These are phyloP conservation scores for Malassezia caprae DNA, from an alignment of 1,284 basidiomycete species.

Conservation along the genomic window DNA sequence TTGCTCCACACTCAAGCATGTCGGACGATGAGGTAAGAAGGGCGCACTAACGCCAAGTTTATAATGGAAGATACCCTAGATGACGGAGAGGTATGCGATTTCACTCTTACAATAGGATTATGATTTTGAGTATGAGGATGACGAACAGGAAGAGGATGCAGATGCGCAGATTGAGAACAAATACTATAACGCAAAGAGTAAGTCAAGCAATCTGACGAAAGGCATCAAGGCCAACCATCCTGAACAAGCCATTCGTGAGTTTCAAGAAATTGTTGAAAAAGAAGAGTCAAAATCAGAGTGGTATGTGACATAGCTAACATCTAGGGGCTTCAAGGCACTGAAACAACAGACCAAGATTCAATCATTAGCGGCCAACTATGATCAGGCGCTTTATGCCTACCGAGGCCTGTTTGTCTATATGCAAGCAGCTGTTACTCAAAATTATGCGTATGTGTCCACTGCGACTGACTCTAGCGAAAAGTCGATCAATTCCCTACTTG, in stretches of 20 bases:
- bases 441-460: slow-evolving; percentile 24
- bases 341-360: slow-evolving; percentile 95
- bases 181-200: slow-evolving; percentile 95
- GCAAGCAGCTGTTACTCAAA: slow-evolving; percentile 36
- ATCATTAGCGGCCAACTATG: slow-evolving; percentile 66
- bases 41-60: slow-evolving; percentile 21
- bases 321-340: slow-evolving; percentile 89
- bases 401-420: slow-evolving; percentile 77
- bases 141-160: slow-evolving; percentile 57
- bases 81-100: slow-evolving; percentile 19
- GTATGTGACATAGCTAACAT: slow-evolving; percentile 10
- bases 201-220: slow-evolving; percentile 49
- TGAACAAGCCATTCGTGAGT: slow-evolving; percentile 76
- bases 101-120: slow-evolving; percentile 61
- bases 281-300: slow-evolving; percentile 83
- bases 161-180: slow-evolving; percentile 94
- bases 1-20: slow-evolving; percentile 5
- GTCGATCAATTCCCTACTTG: slow-evolving; percentile 93
- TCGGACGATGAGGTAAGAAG: slow-evolving; percentile 13
- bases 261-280: slow-evolving; percentile 72
- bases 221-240: slow-evolving; percentile 85
- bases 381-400: slow-evolving; percentile 77
- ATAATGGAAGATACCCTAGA: slow-evolving; percentile 47
- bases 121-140: slow-evolving; percentile 76
- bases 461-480: slow-evolving; percentile 57